Conservation (phyloP, 768 basidiomycete genomes). For the Tylopilus sp. region DNA sequence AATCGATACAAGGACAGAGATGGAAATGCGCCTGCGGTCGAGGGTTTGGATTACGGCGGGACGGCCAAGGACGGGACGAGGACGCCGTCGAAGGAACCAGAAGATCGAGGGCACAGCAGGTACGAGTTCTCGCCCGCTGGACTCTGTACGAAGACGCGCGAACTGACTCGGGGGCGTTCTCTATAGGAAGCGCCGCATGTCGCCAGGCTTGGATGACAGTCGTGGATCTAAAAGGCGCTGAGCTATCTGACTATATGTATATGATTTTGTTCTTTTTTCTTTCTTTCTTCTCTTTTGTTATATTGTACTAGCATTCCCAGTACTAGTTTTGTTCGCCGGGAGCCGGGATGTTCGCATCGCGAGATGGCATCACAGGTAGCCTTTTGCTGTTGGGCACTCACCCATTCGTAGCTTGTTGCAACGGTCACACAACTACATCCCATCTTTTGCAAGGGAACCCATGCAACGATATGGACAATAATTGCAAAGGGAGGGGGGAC, state of each 20-base stretch:
- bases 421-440: not conserved
- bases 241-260: conserved; percentile 34
- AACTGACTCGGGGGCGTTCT: no score
- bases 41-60: conserved; percentile 86
- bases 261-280: conserved; percentile 12
- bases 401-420: no score
- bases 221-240: conserved; percentile 71
- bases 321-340: conserved; percentile 2
- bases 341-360: no score
- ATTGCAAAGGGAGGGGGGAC: no score
- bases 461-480: no score
- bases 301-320: conserved; percentile 24
- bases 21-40: conserved; percentile 78
- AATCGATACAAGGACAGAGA: conserved; percentile 91
- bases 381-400: no score
- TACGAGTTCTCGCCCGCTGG: conserved; percentile 23
- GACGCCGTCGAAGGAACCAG: conserved; percentile 64
- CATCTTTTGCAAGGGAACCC: not conserved
- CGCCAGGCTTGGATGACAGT: conserved; percentile 65
- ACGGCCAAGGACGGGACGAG: conserved; percentile 44
- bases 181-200: conserved; percentile 66
- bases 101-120: conserved; percentile 63
- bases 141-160: no score
- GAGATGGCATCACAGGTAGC: no score
- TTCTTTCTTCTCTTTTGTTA: no score